Base-by-base conservation (phyloP, 768 basidiomycete species). In the Pholiota conissans region DNA sequence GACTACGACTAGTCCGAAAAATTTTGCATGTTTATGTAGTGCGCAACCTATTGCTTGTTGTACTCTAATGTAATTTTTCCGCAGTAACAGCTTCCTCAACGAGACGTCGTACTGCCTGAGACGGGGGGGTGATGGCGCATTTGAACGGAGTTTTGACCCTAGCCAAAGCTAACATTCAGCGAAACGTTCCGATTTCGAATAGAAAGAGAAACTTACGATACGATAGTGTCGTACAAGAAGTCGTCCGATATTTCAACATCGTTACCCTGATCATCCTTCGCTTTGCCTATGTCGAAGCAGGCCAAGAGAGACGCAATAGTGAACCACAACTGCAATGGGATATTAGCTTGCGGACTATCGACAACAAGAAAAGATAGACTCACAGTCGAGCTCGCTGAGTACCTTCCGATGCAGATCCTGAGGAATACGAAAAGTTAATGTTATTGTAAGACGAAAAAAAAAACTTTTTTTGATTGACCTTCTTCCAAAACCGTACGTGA, bases 401-500 rank as follows among this genome's bases (percentile, higher is more conserved):
- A 24, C 18, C 40, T 35, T 26, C 51, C 51, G 3, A 52, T 24
- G 27, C 51, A 52, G 1, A 52, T 37, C 14, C 51, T 35, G 34
- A 0, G 27, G 16, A 26, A 11, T 26, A 30, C 16, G 24, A 4
- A 22, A 22, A 2, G 24, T 8, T 24, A 9, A 30, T 52, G 22
- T 32, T 9, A 37, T 22, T 49, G 27, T 13, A 26, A 11, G 26
- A 27, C 30, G 5, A 32, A 6, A 5, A n/a, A 20, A 14, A 32
- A 32, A n/a, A 24, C n/a, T 24, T 35, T 11, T n/a, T n/a, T n/a
- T n/a, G n/a, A 32, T 18, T 7, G 14, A 51, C 57, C 51, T 45
- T 45, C 59, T 22, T 13, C 61, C 59, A 49, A 60, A 63, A 2
- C 61, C 61, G 54, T 42, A 63, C 18, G 58, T 45, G 11, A 52